These are phyloP conservation scores for Aspergillus brasiliensis DNA, from an alignment of 2,329 filamentous ascomycete species.

Conservation along the genomic window DNA sequence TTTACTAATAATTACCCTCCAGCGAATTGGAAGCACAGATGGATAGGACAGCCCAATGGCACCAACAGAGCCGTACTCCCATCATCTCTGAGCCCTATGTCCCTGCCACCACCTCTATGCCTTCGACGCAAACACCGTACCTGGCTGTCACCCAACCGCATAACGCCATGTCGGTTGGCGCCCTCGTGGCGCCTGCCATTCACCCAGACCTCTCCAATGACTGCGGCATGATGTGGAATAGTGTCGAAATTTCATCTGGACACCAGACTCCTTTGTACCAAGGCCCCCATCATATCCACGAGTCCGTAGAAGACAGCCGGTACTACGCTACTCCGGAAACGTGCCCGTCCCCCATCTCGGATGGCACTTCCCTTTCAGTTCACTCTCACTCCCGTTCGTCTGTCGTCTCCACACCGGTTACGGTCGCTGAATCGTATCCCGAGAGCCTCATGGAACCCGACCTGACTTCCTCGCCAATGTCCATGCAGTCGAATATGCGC, in stretches of 20 bases:
- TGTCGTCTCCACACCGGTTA: conserved; percentile 37
- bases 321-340: conserved; percentile 49
- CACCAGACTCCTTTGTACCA: conserved; percentile 31
- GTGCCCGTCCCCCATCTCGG: conserved; percentile 47
- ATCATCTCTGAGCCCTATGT: conserved; percentile 25
- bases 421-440: conserved; percentile 38
- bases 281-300: conserved; percentile 37
- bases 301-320: conserved; percentile 42
- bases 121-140: conserved; percentile 25
- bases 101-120: conserved; percentile 27
- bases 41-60: conserved; percentile 31
- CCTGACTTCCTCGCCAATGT: conserved; percentile 37
- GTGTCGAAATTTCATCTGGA: conserved; percentile 37
- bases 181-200: conserved; percentile 38
- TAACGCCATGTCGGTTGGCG: conserved; percentile 40
- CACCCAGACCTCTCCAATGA: conserved; percentile 37
- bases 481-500: conserved; percentile 33
- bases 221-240: conserved; percentile 39
- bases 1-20: conserved; percentile 13
- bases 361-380: conserved; percentile 36
- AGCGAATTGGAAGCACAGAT: conserved; percentile 42
- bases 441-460: conserved; percentile 36
- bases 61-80: conserved; percentile 25
- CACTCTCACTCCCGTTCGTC: conserved; percentile 34
- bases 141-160: conserved; percentile 31